Evolutionary conservation across 345 rosid species (phyloP), one percentile per base, ranked within the genome.

Genomic region (Sisymbrium altissimum): DNA sequence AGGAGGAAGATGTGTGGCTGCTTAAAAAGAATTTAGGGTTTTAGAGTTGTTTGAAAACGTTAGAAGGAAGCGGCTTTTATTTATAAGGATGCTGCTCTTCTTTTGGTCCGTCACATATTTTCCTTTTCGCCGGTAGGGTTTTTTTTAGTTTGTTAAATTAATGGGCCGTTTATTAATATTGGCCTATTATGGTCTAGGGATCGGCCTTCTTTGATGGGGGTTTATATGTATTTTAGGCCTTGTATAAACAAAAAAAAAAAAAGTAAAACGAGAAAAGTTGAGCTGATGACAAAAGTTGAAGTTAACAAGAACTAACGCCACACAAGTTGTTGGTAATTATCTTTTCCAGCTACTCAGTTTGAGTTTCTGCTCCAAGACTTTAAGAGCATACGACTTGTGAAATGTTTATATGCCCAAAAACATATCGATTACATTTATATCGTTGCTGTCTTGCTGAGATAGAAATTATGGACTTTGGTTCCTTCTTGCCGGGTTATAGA

Each of bases 21-120:
- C 72, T 73, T 73, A 12, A 53, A 12, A 53, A 65, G 52, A 46
- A 66, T 12, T 57, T 57, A 66, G 78, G 78, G 72, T 64, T 48
- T 48, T 27, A 65, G 67, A 25, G 39, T 36, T 15, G 60, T 44
- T 23, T 30, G 27, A 17, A 57, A 57, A 10, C 11, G 0, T 0
- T 15, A 35, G 43, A 32, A n/a, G 4, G 4, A 18, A 55, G 65
- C 48, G 49, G 69, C 43, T 48, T 27, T 27, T 43, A 45, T 46
- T 33, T 73, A 64, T 55, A 43, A 32, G 12, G 64, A 6, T 67
- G 9, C 55, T 67, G 9, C 55, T 32, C 39, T 44, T 29, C 2
- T 40, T 30, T 40, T 30, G 17, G 1, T 41, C 4, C 0, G 12
- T 35, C 55, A 3, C 5, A n/a, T 5, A 9, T 15, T 15, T 49